These are phyloP conservation scores for Paramecium sonneborni DNA, from an alignment of 73 alveolate genomes.

Conservation along the genomic window DNA sequence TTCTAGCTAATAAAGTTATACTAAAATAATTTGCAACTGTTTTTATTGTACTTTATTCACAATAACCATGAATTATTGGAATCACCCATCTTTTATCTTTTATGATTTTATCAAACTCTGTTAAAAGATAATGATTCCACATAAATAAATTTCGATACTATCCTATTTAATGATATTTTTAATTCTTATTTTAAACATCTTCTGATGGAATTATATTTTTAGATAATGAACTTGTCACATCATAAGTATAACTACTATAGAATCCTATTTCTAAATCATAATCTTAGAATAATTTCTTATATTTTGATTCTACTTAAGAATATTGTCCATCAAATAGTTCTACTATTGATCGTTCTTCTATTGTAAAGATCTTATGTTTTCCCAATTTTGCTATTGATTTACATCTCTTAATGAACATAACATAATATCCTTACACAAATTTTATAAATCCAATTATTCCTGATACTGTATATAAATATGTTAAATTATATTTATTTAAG, in stretches of 20 bases:
- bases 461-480: slow-evolving; percentile 19
- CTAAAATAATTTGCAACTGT: slow-evolving; percentile 65
- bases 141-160: slow-evolving; percentile 78
- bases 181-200: neutral
- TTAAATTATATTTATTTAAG: neutral
- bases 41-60: slow-evolving; percentile 71
- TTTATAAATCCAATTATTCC: slow-evolving; percentile 67
- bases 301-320: slow-evolving; percentile 70
- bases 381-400: slow-evolving; percentile 65
- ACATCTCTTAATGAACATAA: slow-evolving; percentile 43
- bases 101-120: slow-evolving; percentile 71
- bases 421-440: slow-evolving; percentile 69
- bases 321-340: slow-evolving; percentile 60
- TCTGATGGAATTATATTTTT: slow-evolving; percentile 69
- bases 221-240: slow-evolving; percentile 78
- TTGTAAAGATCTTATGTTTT: slow-evolving; percentile 58
- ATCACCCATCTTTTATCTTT: slow-evolving; percentile 88
- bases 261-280: slow-evolving; percentile 77
- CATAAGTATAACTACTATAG: slow-evolving; percentile 85
- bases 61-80: slow-evolving; percentile 92
- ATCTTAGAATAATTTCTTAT: slow-evolving; percentile 69
- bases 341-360: slow-evolving; percentile 55
- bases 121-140: slow-evolving; percentile 89
- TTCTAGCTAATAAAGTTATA: slow-evolving; percentile 79
- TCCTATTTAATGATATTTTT: neutral